Conservation (phyloP, 1,139 yeast genomes). For the Petasospora fabianii region DNA sequence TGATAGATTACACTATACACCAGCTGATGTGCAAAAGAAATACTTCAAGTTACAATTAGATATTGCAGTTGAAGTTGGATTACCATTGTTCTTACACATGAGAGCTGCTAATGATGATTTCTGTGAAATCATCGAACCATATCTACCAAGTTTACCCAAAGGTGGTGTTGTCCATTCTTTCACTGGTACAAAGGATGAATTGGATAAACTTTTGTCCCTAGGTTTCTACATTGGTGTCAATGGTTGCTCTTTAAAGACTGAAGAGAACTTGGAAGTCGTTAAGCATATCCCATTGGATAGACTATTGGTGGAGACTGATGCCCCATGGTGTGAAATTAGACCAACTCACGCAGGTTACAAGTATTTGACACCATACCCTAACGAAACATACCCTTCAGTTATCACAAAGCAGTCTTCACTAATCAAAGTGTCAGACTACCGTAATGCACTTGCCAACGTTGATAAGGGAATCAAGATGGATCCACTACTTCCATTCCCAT, state of each 20-base stretch:
- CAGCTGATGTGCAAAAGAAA: conserved; percentile 58
- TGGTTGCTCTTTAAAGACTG: conserved; percentile 86
- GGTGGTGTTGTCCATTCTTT: conserved; percentile 80
- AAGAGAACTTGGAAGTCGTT: conserved; percentile 68
- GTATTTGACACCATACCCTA: conserved; percentile 51
- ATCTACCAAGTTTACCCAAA: conserved; percentile 35
- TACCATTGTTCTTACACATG: conserved; percentile 88
- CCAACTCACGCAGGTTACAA: conserved; percentile 75
- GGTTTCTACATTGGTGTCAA: conserved; percentile 80
- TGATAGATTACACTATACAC: conserved; percentile 77
- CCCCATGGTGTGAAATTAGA: conserved; percentile 97
- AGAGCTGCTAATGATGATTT: conserved; percentile 87
- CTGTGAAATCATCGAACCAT: conserved; percentile 55
- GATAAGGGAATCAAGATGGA: conserved; percentile 30
- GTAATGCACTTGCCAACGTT: conserved; percentile 10
- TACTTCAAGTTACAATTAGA: conserved; percentile 74
- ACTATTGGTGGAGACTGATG: conserved; percentile 86
- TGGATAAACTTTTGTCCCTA: conserved; percentile 44
- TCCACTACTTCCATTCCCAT: conserved; percentile 55
- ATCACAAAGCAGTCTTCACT: conserved; percentile 20
- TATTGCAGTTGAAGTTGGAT: conserved; percentile 46
- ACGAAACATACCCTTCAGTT: conserved; percentile 48
- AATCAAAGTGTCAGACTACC: conserved; percentile 10
- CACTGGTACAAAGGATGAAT: conserved; percentile 64
- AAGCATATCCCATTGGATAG: conserved; percentile 60